A percentile compares a stretch with the other conserved stretches of the same genome.
phyloP scores from a whole-genome alignment of 345 rosid genomes.

The Eutrema yunnanense region DNA sequence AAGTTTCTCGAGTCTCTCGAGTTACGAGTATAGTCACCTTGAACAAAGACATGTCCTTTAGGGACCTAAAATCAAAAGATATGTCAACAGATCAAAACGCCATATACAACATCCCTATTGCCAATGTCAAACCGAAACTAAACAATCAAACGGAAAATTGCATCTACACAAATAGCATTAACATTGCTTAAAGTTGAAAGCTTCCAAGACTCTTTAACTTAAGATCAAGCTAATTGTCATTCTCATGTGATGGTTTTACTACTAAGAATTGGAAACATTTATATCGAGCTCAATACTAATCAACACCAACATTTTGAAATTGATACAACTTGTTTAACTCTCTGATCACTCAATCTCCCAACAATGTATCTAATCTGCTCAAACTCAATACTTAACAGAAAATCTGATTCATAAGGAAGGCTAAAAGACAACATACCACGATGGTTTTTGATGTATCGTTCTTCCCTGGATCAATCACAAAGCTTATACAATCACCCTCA shows the following conservation, averaged over 20 bases:
- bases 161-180: background rate
- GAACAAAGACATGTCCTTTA: slow-evolving; percentile 60
- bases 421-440: slow-evolving; percentile 33
- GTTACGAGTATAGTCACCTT: slow-evolving; percentile 59
- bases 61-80: slow-evolving; percentile 49
- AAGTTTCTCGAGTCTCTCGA: slow-evolving; percentile 65
- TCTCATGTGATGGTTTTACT: background rate
- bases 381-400: background rate
- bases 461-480: slow-evolving; percentile 40
- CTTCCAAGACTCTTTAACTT: background rate
- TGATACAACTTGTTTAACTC: too few relatives aligned
- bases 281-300: background rate
- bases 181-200: background rate
- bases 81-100: background rate
- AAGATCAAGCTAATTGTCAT: background rate
- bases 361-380: background rate
- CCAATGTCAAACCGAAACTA: background rate
- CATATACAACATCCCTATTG: background rate
- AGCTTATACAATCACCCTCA: slow-evolving; percentile 58
- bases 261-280: background rate
- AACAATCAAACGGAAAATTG: background rate
- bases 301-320: background rate
- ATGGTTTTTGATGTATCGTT: slow-evolving; percentile 33
- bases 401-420: background rate
- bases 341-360: background rate